Percentiles rank a stretch among this genome's conserved stretches.
Conservation (phyloP, 495 filamentous ascomycete genomes). For the Apodospora peruviana region DNA sequence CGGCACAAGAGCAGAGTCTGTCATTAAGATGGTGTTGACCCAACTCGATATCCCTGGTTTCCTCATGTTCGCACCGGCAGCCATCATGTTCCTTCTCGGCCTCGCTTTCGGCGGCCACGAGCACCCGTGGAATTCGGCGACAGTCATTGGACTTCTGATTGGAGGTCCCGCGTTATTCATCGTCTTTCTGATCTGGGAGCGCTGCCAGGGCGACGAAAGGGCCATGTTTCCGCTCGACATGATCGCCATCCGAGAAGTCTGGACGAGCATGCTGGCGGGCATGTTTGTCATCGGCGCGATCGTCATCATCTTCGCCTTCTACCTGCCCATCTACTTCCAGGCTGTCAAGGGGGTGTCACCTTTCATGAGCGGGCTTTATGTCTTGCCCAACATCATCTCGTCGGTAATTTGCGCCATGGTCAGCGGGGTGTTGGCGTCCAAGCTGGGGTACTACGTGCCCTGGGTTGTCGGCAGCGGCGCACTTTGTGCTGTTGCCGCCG, state of each 20-base stretch:
- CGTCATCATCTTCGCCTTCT: conserved; percentile 21
- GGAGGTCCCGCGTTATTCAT: conserved; percentile 38
- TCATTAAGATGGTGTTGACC: conserved; percentile 16
- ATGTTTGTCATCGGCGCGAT: conserved; percentile 18
- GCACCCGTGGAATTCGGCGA: conserved; percentile 42
- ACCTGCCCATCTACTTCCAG: conserved; percentile 65
- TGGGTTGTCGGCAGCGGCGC: conserved; percentile 43
- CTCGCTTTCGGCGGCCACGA: conserved; percentile 49
- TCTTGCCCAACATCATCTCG: conserved; percentile 45
- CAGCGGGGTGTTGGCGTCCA: conserved; percentile 14
- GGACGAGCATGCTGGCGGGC: conserved; percentile 18
- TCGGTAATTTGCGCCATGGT: background rate
- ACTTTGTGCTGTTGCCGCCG: conserved; percentile 46
- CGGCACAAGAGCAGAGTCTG: conserved; percentile 15
- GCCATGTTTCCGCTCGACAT: conserved; percentile 36
- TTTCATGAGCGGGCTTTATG: conserved; percentile 44
- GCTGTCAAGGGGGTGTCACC: conserved; percentile 44
- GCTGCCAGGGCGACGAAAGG: conserved; percentile 37
- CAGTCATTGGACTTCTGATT: conserved; percentile 34
- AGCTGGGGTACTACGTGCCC: conserved; percentile 48
- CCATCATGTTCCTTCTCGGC: conserved; percentile 44
- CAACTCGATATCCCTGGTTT: conserved; percentile 48
- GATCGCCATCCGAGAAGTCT: conserved; percentile 19
- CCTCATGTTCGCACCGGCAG: conserved; percentile 40
- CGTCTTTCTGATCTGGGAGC: conserved; percentile 44